Evolutionary conservation across 129 eudicot genomes (phyloP), one percentile per base, ranked within the genome.

Genomic region (Tagetes erecta): DNA sequence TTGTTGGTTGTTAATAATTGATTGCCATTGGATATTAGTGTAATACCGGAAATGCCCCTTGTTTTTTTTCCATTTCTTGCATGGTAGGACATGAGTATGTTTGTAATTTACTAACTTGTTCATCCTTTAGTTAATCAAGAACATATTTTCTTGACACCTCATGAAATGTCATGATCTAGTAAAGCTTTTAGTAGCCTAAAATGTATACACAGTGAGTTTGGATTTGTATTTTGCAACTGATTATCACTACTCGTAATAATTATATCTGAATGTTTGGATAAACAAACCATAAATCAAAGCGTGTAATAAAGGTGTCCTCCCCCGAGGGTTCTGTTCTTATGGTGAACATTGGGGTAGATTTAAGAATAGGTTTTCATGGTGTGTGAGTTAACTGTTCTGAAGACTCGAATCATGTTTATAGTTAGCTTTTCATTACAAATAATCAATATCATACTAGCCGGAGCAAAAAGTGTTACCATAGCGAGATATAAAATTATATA

Each of bases 61-160:
- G 14, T 62, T 14, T 64, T 33, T 37, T 35, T 53, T 67, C 64
- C 31, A 59, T 44, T 34, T 12, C 45, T 31, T 49, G 82, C 77
- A 71, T 78, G 13, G 77, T 64, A 47, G 65, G 76, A 37, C 76
- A 59, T 50, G 60, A 55, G 63, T 45, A 46, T 46, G 30, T 13
- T 27, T 77, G 60, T 45, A 35, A 56, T 57, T 27, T 64, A 14
- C 44, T 7, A 6, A 31, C 4, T 33, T 20, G 63, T 34, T 33
- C 6, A n/a, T 34, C 67, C 2, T 62, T 4, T 47, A 8, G 52
- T 47, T 47, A 47, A 47, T 47, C 52, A 47, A 47, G 52, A 47
- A 47, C 52, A 47, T 47, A 10, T 47, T 9, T 3, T 47, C 11
- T 47, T 47, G 52, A 47, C 52, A 47, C 11, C 52, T 47, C 52